Evolutionary conservation across 805 yeast genomes (phyloP).

Genomic region (Sugiyamaella valdiviana): DNA sequence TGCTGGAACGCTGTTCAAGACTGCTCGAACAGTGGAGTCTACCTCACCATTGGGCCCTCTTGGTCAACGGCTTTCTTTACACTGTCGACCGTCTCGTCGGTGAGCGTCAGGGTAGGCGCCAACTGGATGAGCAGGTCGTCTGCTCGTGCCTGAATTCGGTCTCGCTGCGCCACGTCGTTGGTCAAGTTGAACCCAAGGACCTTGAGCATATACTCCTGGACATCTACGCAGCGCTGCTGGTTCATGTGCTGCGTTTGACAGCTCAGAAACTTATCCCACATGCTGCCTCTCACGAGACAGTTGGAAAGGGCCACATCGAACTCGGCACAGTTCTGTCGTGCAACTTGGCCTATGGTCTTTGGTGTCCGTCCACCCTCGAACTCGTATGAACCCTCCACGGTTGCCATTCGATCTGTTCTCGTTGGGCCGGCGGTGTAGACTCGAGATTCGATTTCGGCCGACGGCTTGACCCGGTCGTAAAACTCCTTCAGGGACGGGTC

Average conservation of each 20-base stretch:
- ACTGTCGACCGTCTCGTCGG: background rate
- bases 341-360: constrained; percentile 22
- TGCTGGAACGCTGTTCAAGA: background rate
- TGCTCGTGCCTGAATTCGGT: constrained; percentile 22
- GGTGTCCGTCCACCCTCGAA: constrained; percentile 1
- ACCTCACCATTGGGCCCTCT: background rate
- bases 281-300: constrained; percentile 24
- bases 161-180: constrained; percentile 10
- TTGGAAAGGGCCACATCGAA: constrained; percentile 24
- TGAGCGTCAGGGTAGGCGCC: constrained; percentile 15
- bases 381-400: background rate
- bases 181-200: constrained; percentile 24
- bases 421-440: background rate
- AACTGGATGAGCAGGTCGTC: constrained; percentile 27
- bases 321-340: constrained; percentile 32
- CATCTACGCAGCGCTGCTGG: constrained; percentile 25
- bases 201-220: constrained; percentile 26
- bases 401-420: background rate
- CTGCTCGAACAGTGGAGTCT: background rate
- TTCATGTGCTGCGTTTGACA: constrained; percentile 23
- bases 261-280: constrained; percentile 20
- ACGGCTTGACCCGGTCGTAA: constrained; percentile 18
- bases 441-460: constrained; percentile 4
- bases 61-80: background rate
- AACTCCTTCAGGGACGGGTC: constrained; percentile 14